Conservation (phyloP, 1,139 yeast genomes). For the Candida buenavistaensis region DNA sequence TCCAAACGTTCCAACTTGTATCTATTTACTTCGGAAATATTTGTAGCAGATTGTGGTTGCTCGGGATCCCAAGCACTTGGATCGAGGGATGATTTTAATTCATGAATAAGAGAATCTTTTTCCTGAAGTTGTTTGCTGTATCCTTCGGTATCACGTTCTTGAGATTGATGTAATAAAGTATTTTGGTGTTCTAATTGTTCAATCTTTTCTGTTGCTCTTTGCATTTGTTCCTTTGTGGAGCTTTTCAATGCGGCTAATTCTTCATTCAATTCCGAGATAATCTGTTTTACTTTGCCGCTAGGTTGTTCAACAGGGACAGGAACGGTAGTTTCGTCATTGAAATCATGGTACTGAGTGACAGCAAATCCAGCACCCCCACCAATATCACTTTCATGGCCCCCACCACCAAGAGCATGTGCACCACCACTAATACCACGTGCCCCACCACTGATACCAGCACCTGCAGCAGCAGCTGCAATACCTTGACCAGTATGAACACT, state of each 20-base stretch:
- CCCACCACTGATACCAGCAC: conserved; percentile 16
- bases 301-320: conserved; percentile 3
- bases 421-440: too few species aligned
- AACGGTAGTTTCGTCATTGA: conserved; percentile 2
- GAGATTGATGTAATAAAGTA: conserved; percentile 21
- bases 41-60: conserved; percentile 20
- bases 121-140: conserved; percentile 30
- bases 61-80: conserved; percentile 31
- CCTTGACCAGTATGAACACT: conserved; percentile 6
- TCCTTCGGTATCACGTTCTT: conserved; percentile 17
- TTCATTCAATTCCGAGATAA: conserved; percentile 43
- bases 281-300: conserved; percentile 25
- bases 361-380: background rate
- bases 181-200: conserved; percentile 48
- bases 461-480: conserved; percentile 13
- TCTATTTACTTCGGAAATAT: conserved; percentile 36
- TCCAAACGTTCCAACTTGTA: conserved; percentile 45
- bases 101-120: conserved; percentile 35
- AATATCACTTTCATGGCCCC: conserved; percentile 14
- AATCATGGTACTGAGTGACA: conserved; percentile 2
- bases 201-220: conserved; percentile 53
- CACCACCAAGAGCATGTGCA: conserved; percentile 13
- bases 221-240: conserved; percentile 52
- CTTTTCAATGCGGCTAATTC: conserved; percentile 48
- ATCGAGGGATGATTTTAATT: conserved; percentile 34